phyloP scores from a whole-genome alignment of 164 flowering plant genomes.

The Tetrastigma voinierianum region DNA sequence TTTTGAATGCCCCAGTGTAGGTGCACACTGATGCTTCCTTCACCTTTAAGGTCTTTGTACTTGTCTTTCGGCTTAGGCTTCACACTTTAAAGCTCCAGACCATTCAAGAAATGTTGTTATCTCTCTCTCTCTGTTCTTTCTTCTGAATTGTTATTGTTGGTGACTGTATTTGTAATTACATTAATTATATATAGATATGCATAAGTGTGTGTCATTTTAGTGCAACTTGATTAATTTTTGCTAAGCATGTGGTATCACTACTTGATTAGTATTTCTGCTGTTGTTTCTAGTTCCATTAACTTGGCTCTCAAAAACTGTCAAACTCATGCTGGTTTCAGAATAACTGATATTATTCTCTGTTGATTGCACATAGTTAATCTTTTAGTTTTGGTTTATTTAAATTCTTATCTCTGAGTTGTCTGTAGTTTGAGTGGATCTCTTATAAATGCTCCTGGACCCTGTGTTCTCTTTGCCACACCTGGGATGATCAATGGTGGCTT shows the following conservation, averaged over 20 bases:
- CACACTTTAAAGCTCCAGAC: too few species aligned
- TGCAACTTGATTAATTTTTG: too few species aligned
- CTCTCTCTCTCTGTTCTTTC: too few species aligned
- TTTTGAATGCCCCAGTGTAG: too few species aligned
- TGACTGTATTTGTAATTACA: too few species aligned
- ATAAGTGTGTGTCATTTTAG: too few species aligned
- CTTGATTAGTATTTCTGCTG: background rate
- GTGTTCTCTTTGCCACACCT: conserved; percentile 98
- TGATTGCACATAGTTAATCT: background rate
- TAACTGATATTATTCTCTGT: background rate
- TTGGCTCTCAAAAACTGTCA: background rate
- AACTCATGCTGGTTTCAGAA: background rate
- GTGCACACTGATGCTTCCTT: too few species aligned
- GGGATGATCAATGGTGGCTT: conserved; percentile 95
- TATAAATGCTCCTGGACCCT: conserved; percentile 85
- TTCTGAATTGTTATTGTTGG: too few species aligned
- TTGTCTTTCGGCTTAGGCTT: too few species aligned
- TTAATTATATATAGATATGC: too few species aligned
- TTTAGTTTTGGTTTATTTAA: background rate
- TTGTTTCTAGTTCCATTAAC: background rate
- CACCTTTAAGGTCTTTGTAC: too few species aligned
- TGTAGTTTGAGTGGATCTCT: conserved; percentile 72
- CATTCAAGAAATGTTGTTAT: too few species aligned
- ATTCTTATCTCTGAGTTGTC: conserved; percentile 28
- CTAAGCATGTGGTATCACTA: background rate